Evolutionary conservation across 2,329 filamentous ascomycete genomes (phyloP), one percentile per base, ranked within the genome.

Genomic region (Botrytis fabae): DNA sequence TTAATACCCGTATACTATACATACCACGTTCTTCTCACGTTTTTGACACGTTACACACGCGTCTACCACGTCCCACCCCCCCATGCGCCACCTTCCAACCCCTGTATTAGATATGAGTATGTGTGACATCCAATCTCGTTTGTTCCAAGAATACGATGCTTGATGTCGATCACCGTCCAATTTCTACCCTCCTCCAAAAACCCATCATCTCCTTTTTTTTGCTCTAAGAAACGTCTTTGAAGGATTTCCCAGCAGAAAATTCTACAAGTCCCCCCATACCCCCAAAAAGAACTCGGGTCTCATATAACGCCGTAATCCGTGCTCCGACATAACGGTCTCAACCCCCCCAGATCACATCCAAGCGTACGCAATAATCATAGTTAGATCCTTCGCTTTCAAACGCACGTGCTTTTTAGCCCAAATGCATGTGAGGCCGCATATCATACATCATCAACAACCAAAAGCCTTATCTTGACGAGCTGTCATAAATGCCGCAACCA

Each of bases 1-100:
- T 28, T 9, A n/a, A 14, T 32, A 16, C 35, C 22, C 10, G n/a
- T 18, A 40, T 20, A 60, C 28, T 7, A 35, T 35, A n/a, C 25
- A 63, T 9, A 8, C 61, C 61, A 63, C 61, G 61, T 63, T 42
- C n/a, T 42, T 63, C 38, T 18, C 61, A 44, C 25, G 61, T 63
- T 63, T 18, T 44, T 7, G 4, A 20, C 38, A 42, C 22, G 60
- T 42, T 28, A 4, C 25, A 38, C 25, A 42, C 25, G 25, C 35
- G 8, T 42, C 38, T 16, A 62, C 38, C 38, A 62, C 14, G 60
- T 42, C 9, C 10, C 16, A 32, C 1, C 28, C 38, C 38, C 60
- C 38, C n/a, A 14, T 42, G 14, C 32, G 28, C 60, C 14, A 28
- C 40, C 9, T 10, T n/a, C 38, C 25, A 18, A 8, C 38, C 16